A percentile compares a stretch with the other conserved stretches of the same genome.
Conservation (phyloP, 257 asterid species). For the Solanum habrochaites region DNA sequence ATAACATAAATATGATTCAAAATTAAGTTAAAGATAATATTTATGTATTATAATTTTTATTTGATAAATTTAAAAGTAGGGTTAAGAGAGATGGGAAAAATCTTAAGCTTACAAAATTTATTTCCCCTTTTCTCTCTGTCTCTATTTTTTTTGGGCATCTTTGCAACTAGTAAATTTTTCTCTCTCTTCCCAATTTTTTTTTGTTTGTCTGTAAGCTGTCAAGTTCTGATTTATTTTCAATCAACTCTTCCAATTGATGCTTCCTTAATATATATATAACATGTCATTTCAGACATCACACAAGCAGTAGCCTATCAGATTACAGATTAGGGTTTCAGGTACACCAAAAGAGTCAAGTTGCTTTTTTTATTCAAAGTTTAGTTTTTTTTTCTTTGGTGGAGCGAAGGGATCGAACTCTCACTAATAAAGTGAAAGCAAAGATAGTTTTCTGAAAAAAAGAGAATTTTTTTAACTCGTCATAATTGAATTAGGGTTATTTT, state of each 20-base stretch:
- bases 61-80: neutral
- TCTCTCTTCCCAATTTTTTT: neutral
- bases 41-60: too few species aligned
- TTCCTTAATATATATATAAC: constrained; percentile 27
- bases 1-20: fast-evolving
- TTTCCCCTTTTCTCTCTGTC: neutral
- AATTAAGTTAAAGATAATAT: too few species aligned
- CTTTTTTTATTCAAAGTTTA: neutral
- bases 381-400: neutral
- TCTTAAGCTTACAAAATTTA: neutral
- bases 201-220: constrained; percentile 28
- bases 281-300: constrained; percentile 35
- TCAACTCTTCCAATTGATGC: constrained; percentile 20
- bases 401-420: neutral
- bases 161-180: neutral
- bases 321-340: constrained; percentile 41
- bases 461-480: neutral
- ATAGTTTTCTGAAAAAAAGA: neutral
- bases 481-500: constrained; percentile 3
- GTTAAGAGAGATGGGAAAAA: neutral
- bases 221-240: constrained; percentile 16
- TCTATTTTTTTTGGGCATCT: constrained; percentile 1
- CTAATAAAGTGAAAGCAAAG: neutral
- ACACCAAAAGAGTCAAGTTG: constrained; percentile 9
- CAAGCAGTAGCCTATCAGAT: constrained; percentile 19